Evolutionary conservation across 2,329 filamentous ascomycete genomes (phyloP).

Genomic region (Epichloe baconii): DNA sequence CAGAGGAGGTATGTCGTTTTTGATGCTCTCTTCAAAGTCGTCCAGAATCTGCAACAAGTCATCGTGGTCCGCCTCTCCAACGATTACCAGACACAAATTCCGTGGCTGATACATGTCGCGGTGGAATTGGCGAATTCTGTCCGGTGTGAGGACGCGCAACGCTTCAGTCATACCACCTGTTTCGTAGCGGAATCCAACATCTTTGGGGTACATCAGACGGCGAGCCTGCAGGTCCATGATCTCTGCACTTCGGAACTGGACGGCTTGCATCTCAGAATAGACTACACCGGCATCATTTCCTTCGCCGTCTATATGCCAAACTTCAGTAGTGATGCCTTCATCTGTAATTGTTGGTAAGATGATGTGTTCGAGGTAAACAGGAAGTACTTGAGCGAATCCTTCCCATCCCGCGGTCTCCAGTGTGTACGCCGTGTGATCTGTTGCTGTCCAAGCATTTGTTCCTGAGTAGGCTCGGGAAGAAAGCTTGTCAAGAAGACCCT

Average conservation of each 20-base stretch:
- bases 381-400: constrained; percentile 86
- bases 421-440: constrained; percentile 92
- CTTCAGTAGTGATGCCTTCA: constrained; percentile 85
- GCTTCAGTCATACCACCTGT: constrained; percentile 97
- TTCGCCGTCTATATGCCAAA: constrained; percentile 86
- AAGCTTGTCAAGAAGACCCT: constrained; percentile 87
- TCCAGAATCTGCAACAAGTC: constrained; percentile 73
- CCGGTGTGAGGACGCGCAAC: constrained; percentile 69
- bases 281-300: constrained; percentile 95
- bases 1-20: constrained; percentile 65
- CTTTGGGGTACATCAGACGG: constrained; percentile 72
- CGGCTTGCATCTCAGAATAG: constrained; percentile 97
- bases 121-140: constrained; percentile 90
- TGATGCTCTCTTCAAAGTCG: constrained; percentile 75
- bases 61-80: constrained; percentile 79
- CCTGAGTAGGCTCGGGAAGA: constrained; percentile 84
- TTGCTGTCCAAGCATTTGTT: constrained; percentile 96
- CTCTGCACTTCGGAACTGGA: constrained; percentile 72
- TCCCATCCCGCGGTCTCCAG: constrained; percentile 94
- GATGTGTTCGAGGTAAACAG: constrained; percentile 90
- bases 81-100: constrained; percentile 80
- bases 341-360: constrained; percentile 86
- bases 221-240: constrained; percentile 79
- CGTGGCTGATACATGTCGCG: constrained; percentile 96
- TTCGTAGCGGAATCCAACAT: constrained; percentile 88